Conservation (phyloP, 2,329 filamentous ascomycete species). For the Aspergillus eucalypticola region DNA sequence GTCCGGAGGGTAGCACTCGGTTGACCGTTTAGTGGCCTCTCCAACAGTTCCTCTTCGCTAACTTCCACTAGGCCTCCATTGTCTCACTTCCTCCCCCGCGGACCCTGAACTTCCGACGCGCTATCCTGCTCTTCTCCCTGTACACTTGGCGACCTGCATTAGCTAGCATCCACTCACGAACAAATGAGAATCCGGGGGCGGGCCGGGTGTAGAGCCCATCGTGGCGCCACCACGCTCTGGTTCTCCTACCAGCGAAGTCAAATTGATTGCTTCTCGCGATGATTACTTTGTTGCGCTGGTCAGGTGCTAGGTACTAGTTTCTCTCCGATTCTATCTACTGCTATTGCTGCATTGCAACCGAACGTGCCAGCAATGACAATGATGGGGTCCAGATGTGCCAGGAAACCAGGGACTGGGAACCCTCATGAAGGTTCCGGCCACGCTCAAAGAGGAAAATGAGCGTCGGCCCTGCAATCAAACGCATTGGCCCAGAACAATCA, state of each 20-base stretch:
- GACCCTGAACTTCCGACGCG: neutral
- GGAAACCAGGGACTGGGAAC: neutral
- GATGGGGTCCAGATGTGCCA: neutral
- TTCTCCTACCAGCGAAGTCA: slow-evolving; percentile 13
- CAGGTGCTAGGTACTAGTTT: neutral
- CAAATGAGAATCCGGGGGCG: slow-evolving; percentile 30
- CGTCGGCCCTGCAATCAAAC: neutral
- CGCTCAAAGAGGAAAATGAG: neutral
- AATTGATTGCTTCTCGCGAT: slow-evolving; percentile 9
- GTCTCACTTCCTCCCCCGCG: slow-evolving; percentile 4
- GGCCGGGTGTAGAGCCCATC: slow-evolving; percentile 12
- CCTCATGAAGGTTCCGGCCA: slow-evolving; percentile 1
- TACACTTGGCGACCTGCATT: too few species aligned
- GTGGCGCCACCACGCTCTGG: neutral
- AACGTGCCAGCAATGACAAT: neutral
- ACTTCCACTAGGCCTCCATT: neutral
- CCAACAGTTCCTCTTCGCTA: neutral
- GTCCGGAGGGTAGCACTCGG: neutral
- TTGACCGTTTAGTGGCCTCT: neutral
- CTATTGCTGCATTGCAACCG: neutral
- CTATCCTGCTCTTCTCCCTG: too few species aligned
- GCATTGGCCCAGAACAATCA: slow-evolving; percentile 16
- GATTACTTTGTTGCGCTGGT: neutral
- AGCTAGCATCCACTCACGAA: slow-evolving; percentile 3
- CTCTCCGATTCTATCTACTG: neutral